phyloP scores from a whole-genome alignment of 2,329 filamentous ascomycete genomes.

The Hypoxylon sp. region DNA sequence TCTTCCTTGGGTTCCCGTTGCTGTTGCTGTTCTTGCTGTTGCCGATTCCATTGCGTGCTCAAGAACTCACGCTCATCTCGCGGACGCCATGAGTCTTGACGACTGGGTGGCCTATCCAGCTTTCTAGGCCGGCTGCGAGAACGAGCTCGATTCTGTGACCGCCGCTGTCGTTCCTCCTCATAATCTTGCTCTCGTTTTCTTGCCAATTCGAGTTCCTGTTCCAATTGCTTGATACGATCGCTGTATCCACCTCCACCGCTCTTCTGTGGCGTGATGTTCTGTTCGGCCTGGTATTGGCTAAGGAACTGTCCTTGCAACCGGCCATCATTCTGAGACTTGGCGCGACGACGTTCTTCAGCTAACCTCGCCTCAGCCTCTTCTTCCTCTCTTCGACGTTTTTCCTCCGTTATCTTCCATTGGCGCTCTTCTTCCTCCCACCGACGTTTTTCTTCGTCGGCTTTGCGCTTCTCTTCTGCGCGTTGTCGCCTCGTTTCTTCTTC shows the following conservation, averaged over 20 bases:
- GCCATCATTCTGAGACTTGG: conserved; percentile 71
- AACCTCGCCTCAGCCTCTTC: conserved; percentile 76
- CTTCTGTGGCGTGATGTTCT: conserved; percentile 58
- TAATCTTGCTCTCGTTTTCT: conserved; percentile 73
- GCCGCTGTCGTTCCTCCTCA: conserved; percentile 67
- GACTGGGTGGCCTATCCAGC: conserved; percentile 58
- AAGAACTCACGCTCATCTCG: conserved; percentile 73
- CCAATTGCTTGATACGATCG: conserved; percentile 81
- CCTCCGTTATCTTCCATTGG: conserved; percentile 82
- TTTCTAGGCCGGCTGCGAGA: conserved; percentile 57
- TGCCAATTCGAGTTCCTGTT: conserved; percentile 74
- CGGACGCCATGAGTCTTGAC: conserved; percentile 74
- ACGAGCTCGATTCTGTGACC: conserved; percentile 57
- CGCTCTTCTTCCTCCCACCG: conserved; percentile 82
- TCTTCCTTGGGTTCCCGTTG: conserved; percentile 31
- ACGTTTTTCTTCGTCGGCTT: conserved; percentile 75
- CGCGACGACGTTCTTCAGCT: conserved; percentile 72
- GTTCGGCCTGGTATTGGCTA: conserved; percentile 85
- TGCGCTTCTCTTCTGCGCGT: conserved; percentile 71
- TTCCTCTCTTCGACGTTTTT: conserved; percentile 77
- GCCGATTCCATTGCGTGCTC: conserved; percentile 63
- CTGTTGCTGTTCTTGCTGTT: conserved; percentile 49
- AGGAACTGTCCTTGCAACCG: conserved; percentile 85
- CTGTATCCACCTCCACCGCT: conserved; percentile 64
- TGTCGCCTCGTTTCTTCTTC: conserved; percentile 71